Evolutionary conservation across 495 filamentous ascomycete species (phyloP).

Genomic region (Penicillium crystallinum): DNA sequence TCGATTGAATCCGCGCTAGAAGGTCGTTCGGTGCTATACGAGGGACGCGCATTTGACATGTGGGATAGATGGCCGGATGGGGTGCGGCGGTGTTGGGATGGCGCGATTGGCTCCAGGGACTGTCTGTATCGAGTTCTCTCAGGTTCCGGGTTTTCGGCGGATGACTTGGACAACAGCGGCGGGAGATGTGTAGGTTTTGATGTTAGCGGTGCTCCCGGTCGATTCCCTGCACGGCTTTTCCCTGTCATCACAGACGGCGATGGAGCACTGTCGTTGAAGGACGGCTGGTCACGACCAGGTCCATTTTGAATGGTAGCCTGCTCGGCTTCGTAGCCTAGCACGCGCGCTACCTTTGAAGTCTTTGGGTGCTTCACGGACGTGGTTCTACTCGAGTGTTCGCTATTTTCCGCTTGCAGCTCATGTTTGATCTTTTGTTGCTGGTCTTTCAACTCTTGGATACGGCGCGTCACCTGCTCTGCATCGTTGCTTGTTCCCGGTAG

Average conservation of each 20-base stretch:
- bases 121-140: conserved; percentile 33
- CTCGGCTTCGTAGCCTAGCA: conserved; percentile 3
- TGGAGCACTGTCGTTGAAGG: conserved; percentile 59
- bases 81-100: conserved; percentile 38
- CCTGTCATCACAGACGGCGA: conserved; percentile 58
- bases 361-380: conserved; percentile 21
- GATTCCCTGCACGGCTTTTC: conserved; percentile 46
- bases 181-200: conserved; percentile 39
- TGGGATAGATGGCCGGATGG: conserved; percentile 33
- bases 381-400: conserved; percentile 25
- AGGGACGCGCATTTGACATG: conserved; percentile 24
- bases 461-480: conserved; percentile 42
- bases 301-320: conserved; percentile 13
- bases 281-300: conserved; percentile 9
- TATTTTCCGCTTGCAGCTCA: conserved; percentile 33
- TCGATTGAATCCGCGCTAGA: conserved; percentile 83
- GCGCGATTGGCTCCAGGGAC: conserved; percentile 34
- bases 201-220: conserved; percentile 40
- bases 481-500: conserved; percentile 31
- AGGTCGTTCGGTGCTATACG: conserved; percentile 49
- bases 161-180: conserved; percentile 34
- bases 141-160: conserved; percentile 33
- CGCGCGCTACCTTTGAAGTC: conserved; percentile 1
- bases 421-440: conserved; percentile 45
- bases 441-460: conserved; percentile 49